Conservation (phyloP, 225 moss, liverwort and hornwort genomes). For the Bryoerythrophyllum caledonicum region DNA sequence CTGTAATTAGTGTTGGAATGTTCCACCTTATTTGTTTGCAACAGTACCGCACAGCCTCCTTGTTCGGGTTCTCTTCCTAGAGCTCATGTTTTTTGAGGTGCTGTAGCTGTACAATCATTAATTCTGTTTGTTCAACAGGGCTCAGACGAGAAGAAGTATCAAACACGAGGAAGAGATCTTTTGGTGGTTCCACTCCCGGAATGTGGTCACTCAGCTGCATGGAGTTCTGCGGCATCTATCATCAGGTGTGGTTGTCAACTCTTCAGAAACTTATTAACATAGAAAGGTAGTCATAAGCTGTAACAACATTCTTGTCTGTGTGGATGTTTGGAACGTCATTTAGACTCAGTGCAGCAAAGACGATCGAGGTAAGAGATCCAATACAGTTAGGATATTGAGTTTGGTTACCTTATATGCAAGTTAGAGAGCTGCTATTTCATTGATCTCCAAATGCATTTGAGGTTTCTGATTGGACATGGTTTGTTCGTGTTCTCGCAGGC, state of each 20-base stretch:
- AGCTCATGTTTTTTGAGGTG: conserved; percentile 10
- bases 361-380: not conserved
- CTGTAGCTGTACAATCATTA: not conserved
- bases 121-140: not conserved
- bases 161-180: not conserved
- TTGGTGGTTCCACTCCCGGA: not conserved
- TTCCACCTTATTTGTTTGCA: conserved; percentile 4
- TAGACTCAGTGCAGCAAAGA: not conserved
- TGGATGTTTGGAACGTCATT: not conserved
- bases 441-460: not conserved
- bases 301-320: not conserved
- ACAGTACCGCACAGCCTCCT: conserved; percentile 3
- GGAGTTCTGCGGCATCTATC: conserved; percentile 1
- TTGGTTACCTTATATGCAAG: not conserved
- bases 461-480: conserved; percentile 2
- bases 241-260: not conserved
- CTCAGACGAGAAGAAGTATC: not conserved
- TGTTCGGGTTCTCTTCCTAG: conserved; percentile 3
- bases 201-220: not conserved
- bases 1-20: not conserved
- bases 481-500: conserved; percentile 3
- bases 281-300: not conserved
- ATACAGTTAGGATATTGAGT: conserved; percentile 1
- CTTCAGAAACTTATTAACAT: not conserved
- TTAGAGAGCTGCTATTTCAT: not conserved